A percentile compares a stretch with the other conserved stretches of the same genome.
These are phyloP conservation scores for Kwoniella sp. DNA, from an alignment of 768 basidiomycete species.

Conservation along the genomic window DNA sequence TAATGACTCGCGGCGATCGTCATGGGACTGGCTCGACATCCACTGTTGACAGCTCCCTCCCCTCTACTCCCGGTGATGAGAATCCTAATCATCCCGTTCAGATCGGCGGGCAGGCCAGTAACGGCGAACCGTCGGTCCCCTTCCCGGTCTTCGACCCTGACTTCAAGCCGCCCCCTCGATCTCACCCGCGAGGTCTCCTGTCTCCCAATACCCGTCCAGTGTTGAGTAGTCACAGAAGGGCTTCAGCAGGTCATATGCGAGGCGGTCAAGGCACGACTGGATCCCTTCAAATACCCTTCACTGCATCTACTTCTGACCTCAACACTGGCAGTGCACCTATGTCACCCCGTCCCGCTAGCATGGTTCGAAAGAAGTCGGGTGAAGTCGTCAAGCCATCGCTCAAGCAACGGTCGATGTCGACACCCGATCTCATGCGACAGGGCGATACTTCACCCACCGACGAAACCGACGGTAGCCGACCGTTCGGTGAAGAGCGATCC, in stretches of 20 bases:
- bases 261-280: slow-evolving; percentile 35
- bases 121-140: slow-evolving; percentile 20
- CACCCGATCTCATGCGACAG: slow-evolving; percentile 60
- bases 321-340: slow-evolving; percentile 6
- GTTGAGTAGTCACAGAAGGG: slow-evolving; percentile 18
- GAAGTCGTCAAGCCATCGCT: slow-evolving; percentile 89
- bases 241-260: slow-evolving; percentile 33
- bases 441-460: slow-evolving; percentile 63
- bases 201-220: slow-evolving; percentile 28
- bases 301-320: slow-evolving; percentile 33
- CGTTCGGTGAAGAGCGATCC: slow-evolving; percentile 56
- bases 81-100: slow-evolving; percentile 12
- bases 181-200: slow-evolving; percentile 17
- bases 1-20: slow-evolving; percentile 26
- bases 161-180: slow-evolving; percentile 29
- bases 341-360: slow-evolving; percentile 47
- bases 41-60: slow-evolving; percentile 39
- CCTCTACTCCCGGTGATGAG: slow-evolving; percentile 44
- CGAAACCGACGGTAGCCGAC: slow-evolving; percentile 21
- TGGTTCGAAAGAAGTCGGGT: slow-evolving; percentile 89
- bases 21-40: slow-evolving; percentile 47
- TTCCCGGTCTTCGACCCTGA: slow-evolving; percentile 37
- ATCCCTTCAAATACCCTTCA: slow-evolving; percentile 48
- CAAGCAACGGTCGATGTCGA: slow-evolving; percentile 67
- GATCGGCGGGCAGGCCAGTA: slow-evolving; percentile 8